Evolutionary conservation across 1,284 basidiomycete species (phyloP).

Genomic region (Tetrapyrgos nigripes): DNA sequence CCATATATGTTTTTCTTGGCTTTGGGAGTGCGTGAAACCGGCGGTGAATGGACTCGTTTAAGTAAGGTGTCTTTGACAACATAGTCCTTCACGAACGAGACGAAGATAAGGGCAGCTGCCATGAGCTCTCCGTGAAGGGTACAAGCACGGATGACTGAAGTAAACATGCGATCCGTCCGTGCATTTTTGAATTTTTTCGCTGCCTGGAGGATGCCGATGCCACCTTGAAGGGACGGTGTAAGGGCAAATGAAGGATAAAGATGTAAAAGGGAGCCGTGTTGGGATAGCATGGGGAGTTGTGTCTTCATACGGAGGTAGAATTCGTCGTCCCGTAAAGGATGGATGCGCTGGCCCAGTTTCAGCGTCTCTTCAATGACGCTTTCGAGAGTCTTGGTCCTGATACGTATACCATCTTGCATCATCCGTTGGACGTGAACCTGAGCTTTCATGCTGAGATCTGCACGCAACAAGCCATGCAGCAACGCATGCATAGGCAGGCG

Average conservation of each 20-base stretch:
- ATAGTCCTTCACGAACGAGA: slow-evolving; percentile 67
- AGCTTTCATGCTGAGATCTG: slow-evolving; percentile 54
- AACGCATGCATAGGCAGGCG: slow-evolving; percentile 67
- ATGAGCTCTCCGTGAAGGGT: slow-evolving; percentile 80
- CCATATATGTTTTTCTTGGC: neutral
- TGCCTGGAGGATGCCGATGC: slow-evolving; percentile 56
- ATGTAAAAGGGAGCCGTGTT: slow-evolving; percentile 27
- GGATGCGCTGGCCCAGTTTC: slow-evolving; percentile 3
- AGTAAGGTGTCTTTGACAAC: slow-evolving; percentile 42
- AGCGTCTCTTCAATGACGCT: slow-evolving; percentile 46
- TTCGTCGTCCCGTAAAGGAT: slow-evolving; percentile 11
- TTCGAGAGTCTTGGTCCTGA: slow-evolving; percentile 56
- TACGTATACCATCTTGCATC: slow-evolving; percentile 54
- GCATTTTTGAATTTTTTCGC: slow-evolving; percentile 62
- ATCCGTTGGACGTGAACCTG: slow-evolving; percentile 54
- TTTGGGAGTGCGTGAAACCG: slow-evolving; percentile 4
- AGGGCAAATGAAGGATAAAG: slow-evolving; percentile 37
- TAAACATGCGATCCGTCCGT: slow-evolving; percentile 65
- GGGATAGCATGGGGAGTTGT: slow-evolving; percentile 22
- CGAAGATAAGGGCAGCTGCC: slow-evolving; percentile 72
- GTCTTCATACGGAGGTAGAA: slow-evolving; percentile 22
- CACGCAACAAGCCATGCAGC: slow-evolving; percentile 65
- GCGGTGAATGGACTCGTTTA: slow-evolving; percentile 23
- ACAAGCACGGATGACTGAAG: slow-evolving; percentile 63
- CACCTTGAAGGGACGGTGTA: slow-evolving; percentile 50